Conservation (phyloP, 2,329 filamentous ascomycete genomes). For the Fusarium pilosicola region DNA sequence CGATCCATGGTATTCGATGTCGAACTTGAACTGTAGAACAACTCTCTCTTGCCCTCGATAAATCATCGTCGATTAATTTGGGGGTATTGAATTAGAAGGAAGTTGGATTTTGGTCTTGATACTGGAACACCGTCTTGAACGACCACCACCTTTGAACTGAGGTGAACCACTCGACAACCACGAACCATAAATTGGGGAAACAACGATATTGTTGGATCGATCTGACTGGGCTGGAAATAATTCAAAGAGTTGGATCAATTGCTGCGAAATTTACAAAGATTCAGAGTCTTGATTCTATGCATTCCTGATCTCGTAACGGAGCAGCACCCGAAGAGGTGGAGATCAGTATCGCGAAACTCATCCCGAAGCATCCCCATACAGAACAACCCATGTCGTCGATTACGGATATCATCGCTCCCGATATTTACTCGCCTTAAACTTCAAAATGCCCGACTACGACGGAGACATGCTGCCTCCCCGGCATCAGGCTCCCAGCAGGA, state of each 20-base stretch:
- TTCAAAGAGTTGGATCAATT: background rate
- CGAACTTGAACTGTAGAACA: slow-evolving; percentile 15
- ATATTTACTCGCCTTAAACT: slow-evolving; percentile 38
- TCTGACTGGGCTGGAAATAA: background rate
- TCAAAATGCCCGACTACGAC: slow-evolving; percentile 46
- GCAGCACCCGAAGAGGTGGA: slow-evolving; percentile 28
- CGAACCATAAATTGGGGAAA: slow-evolving; percentile 1
- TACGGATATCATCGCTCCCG: slow-evolving; percentile 34
- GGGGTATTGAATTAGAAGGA: slow-evolving; percentile 1
- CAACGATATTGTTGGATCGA: background rate
- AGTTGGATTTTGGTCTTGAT: background rate
- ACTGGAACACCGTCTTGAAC: background rate
- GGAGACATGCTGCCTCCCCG: slow-evolving; percentile 56
- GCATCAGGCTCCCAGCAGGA: slow-evolving; percentile 46
- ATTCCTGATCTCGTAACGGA: slow-evolving; percentile 11
- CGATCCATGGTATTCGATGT: slow-evolving; percentile 25
- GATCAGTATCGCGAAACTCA: slow-evolving; percentile 32
- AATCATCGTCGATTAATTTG: slow-evolving; percentile 4
- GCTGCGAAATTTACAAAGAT: background rate
- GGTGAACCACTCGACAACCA: background rate
- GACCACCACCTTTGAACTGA: background rate
- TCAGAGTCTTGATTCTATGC: slow-evolving; percentile 18
- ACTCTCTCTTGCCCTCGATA: slow-evolving; percentile 9
- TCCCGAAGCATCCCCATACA: slow-evolving; percentile 12
- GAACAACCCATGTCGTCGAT: slow-evolving; percentile 44